phyloP scores from a whole-genome alignment of 345 rosid species.

The Psidium friedrichsthalianum region DNA sequence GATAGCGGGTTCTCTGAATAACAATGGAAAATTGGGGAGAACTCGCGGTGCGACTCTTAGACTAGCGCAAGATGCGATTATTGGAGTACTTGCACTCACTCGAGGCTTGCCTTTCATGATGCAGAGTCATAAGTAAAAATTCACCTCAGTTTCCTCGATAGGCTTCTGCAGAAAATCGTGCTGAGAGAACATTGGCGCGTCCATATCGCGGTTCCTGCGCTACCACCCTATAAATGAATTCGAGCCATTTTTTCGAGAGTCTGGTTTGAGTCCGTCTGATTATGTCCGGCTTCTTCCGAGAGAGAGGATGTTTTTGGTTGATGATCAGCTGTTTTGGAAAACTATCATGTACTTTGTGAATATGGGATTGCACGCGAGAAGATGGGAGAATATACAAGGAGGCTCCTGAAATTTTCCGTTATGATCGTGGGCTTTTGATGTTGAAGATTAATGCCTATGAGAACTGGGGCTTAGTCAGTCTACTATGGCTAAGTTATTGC shows the following conservation, averaged over 20 bases:
- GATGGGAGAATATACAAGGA: conserved; percentile 46
- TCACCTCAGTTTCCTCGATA: conserved; percentile 37
- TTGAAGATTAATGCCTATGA: conserved; percentile 47
- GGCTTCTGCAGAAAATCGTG: conserved; percentile 25
- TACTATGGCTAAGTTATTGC: conserved; percentile 29
- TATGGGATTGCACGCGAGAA: conserved; percentile 47
- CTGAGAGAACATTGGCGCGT: conserved; percentile 18
- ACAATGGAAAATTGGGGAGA: conserved; percentile 1
- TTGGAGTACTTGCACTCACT: conserved; percentile 61
- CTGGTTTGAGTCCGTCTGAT: conserved; percentile 42
- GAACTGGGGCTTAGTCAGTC: conserved; percentile 40
- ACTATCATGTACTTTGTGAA: conserved; percentile 49
- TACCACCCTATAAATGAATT: conserved; percentile 82
- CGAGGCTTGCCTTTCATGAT: conserved; percentile 39
- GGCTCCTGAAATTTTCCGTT: conserved; percentile 41
- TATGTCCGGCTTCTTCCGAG: conserved; percentile 28
- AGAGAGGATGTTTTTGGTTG: conserved; percentile 46
- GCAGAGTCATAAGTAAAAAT: conserved; percentile 65
- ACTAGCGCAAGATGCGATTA: conserved; percentile 54
- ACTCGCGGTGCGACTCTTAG: conserved; percentile 17
- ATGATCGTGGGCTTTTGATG: conserved; percentile 34
- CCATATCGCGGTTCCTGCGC: conserved; percentile 38
- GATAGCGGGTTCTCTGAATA: neutral
- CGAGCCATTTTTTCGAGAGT: conserved; percentile 82
- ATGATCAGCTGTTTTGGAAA: conserved; percentile 48